Conservation (phyloP, 495 filamentous ascomycete species). For the Pseudoneurospora amorphoporcata region DNA sequence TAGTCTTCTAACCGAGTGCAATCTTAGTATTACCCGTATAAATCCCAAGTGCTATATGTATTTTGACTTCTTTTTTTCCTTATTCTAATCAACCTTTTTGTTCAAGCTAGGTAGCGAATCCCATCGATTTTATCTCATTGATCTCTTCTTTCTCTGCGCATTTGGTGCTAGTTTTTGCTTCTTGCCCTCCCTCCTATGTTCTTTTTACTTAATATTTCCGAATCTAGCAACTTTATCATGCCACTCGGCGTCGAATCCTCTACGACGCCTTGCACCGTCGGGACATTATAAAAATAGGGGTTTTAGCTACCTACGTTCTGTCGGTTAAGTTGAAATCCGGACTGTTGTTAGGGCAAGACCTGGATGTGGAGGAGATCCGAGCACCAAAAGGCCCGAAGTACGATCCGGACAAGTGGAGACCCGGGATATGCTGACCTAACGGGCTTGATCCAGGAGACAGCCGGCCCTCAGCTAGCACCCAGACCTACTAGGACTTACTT, state of each 20-base stretch:
- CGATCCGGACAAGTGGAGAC: background rate
- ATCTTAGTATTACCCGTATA: too few relatives aligned
- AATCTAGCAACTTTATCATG: too few relatives aligned
- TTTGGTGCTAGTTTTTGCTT: background rate
- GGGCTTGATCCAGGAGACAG: background rate
- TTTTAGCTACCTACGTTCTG: background rate
- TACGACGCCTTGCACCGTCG: too few relatives aligned
- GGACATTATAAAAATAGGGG: too few relatives aligned
- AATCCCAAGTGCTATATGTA: conserved; percentile 36
- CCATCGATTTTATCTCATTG: background rate
- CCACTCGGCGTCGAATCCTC: too few relatives aligned
- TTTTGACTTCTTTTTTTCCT: conserved; percentile 1
- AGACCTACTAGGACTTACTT: too few relatives aligned
- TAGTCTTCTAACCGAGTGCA: too few relatives aligned
- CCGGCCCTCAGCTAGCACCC: background rate
- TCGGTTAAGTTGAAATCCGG: background rate
- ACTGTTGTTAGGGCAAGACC: background rate
- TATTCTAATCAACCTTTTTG: background rate
- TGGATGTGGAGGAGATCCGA: background rate
- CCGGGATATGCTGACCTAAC: background rate
- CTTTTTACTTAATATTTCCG: background rate
- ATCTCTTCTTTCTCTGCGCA: background rate
- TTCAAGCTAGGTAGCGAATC: background rate
- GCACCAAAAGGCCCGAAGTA: background rate
- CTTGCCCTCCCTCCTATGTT: background rate